Percentiles rank a stretch among this genome's conserved stretches.
Evolutionary conservation across 768 basidiomycete genomes (phyloP).

Genomic region (Tubosaeta sp.): DNA sequence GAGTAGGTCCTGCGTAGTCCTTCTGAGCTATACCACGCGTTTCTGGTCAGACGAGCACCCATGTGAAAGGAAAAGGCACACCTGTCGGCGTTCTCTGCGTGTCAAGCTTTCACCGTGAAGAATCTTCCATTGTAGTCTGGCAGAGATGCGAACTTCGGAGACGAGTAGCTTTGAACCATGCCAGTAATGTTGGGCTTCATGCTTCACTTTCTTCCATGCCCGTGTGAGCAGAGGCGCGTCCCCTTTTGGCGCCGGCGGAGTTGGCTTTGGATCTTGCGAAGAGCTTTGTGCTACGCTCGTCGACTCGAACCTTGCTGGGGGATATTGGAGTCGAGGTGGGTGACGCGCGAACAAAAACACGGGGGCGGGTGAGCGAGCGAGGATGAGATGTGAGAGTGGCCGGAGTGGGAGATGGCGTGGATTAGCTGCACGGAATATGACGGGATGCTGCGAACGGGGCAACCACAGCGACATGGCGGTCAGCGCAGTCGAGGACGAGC

Average conservation of each 20-base stretch:
- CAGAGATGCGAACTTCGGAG: slow-evolving; percentile 89
- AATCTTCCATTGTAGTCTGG: slow-evolving; percentile 85
- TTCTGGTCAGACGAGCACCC: slow-evolving; percentile 1
- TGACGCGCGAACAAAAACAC: slow-evolving; percentile 26
- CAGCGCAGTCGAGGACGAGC: background rate
- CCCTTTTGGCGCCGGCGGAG: slow-evolving; percentile 47
- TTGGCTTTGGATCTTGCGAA: slow-evolving; percentile 41
- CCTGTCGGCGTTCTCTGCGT: slow-evolving; percentile 90
- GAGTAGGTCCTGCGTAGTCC: slow-evolving; percentile 90
- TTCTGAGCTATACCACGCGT: slow-evolving; percentile 56
- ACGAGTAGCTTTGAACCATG: slow-evolving; percentile 91
- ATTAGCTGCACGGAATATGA: slow-evolving; percentile 37
- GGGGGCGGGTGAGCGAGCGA: slow-evolving; percentile 16
- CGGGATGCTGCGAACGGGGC: slow-evolving; percentile 46
- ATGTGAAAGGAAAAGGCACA: slow-evolving; percentile 26
- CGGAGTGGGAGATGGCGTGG: slow-evolving; percentile 8
- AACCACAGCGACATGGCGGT: slow-evolving; percentile 74
- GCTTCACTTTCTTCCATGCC: slow-evolving; percentile 90
- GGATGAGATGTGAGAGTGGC: slow-evolving; percentile 5
- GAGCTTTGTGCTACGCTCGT: slow-evolving; percentile 18
- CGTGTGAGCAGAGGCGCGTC: slow-evolving; percentile 49
- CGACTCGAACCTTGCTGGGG: slow-evolving; percentile 13
- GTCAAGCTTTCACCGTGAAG: slow-evolving; percentile 89
- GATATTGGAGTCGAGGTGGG: slow-evolving; percentile 16
- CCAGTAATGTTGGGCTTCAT: slow-evolving; percentile 97